These are phyloP conservation scores for Malus hybrid DNA, from an alignment of 331 rosid genomes.

Conservation along the genomic window DNA sequence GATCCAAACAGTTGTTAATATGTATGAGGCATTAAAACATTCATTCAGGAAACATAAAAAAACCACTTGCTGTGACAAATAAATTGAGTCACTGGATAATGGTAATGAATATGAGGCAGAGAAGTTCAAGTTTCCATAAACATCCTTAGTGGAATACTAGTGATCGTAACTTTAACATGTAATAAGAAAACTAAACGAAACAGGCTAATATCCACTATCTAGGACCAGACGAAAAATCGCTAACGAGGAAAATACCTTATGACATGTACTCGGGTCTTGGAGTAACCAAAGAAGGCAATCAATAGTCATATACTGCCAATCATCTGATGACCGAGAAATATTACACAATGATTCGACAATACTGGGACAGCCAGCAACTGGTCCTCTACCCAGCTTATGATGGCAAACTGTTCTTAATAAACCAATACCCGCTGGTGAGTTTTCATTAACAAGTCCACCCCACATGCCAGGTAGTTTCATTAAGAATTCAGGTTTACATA, in stretches of 20 bases:
- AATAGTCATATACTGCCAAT: slow-evolving; percentile 98
- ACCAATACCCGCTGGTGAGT: slow-evolving; percentile 96
- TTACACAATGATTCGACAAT: slow-evolving; percentile 80
- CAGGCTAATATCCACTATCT: neutral
- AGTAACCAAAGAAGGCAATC: slow-evolving; percentile 96
- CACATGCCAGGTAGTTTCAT: slow-evolving; percentile 84
- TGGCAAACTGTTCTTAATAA: slow-evolving; percentile 87
- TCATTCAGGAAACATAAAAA: neutral
- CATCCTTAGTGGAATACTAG: neutral
- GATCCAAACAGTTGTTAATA: neutral
- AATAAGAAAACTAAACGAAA: neutral
- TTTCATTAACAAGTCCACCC: slow-evolving; percentile 99
- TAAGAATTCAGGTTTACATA: slow-evolving; percentile 87
- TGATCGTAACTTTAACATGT: neutral
- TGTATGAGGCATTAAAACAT: neutral
- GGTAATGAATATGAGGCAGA: neutral
- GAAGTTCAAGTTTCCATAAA: neutral
- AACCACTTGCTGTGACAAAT: neutral
- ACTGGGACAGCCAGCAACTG: slow-evolving; percentile 79
- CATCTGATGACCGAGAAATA: slow-evolving; percentile 90
- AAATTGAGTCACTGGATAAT: neutral
- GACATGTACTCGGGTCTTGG: slow-evolving; percentile 80
- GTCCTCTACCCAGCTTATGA: slow-evolving; percentile 93
- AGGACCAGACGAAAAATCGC: neutral
- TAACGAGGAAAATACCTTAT: slow-evolving; percentile 44